Conservation (phyloP, 306 rosid genomes). For the Astragalus glycyphyllos region DNA sequence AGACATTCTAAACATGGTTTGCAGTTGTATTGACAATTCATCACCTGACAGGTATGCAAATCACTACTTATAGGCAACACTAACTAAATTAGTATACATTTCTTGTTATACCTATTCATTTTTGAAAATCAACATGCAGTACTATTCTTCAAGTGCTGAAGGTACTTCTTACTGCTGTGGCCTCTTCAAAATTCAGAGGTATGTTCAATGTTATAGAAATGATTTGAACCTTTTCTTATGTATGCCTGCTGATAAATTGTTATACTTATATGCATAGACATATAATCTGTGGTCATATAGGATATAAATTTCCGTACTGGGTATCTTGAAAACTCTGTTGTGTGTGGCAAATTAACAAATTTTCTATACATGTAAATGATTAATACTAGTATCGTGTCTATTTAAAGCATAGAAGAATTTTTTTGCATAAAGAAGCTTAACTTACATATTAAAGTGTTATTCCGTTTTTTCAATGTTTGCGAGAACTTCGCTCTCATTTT, state of each 20-base stretch:
- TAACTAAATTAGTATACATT: conserved; percentile 35
- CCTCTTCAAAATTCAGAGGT: conserved; percentile 98
- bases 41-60: conserved; percentile 91
- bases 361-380: conserved; percentile 35
- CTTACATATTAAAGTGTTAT: conserved; percentile 10
- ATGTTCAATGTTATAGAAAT: conserved; percentile 38
- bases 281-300: conserved; percentile 17
- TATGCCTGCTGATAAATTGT: conserved; percentile 27
- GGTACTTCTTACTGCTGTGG: conserved; percentile 98
- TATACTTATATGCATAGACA: neutral
- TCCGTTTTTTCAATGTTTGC: conserved; percentile 7
- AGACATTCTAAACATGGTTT: conserved; percentile 86
- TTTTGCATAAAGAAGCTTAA: conserved; percentile 25
- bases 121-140: conserved; percentile 61
- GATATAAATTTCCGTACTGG: conserved; percentile 21
- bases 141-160: conserved; percentile 97
- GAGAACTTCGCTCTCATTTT: conserved; percentile 27
- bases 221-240: conserved; percentile 26
- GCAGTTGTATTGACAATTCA: conserved; percentile 87
- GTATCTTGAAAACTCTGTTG: conserved; percentile 24
- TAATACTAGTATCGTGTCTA: conserved; percentile 23
- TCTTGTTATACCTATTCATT: conserved; percentile 48
- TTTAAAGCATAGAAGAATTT: conserved; percentile 25
- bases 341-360: conserved; percentile 2
- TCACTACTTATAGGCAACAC: conserved; percentile 23